phyloP scores from a whole-genome alignment of 1,139 yeast species.

The Blastobotrys serpentis region DNA sequence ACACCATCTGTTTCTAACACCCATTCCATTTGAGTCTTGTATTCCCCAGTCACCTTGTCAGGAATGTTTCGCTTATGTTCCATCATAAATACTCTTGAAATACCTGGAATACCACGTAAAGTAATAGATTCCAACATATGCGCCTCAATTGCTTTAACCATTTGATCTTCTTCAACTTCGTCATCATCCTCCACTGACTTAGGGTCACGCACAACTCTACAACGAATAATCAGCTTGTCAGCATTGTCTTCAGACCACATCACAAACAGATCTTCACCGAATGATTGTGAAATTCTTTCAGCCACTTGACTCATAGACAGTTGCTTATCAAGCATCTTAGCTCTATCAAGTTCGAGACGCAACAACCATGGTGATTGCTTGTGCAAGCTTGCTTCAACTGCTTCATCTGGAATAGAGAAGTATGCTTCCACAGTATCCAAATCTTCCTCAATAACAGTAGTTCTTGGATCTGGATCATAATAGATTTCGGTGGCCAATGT shows the following conservation, averaged over 20 bases:
- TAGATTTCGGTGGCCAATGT: conserved; percentile 96
- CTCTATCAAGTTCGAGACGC: conserved; percentile 96
- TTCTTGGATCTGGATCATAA: conserved; percentile 97
- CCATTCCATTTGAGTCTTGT: conserved; percentile 90
- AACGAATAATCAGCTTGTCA: conserved; percentile 92
- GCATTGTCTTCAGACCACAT: conserved; percentile 99
- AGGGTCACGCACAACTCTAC: conserved; percentile 97
- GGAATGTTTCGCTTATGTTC: conserved; percentile 81
- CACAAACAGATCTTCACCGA: conserved; percentile 92
- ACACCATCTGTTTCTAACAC: conserved; percentile 98
- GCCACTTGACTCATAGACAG: conserved; percentile 98
- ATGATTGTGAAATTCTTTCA: conserved; percentile 87
- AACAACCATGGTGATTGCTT: conserved; percentile 97
- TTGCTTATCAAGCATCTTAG: conserved; percentile 97
- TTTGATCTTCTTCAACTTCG: conserved; percentile 96
- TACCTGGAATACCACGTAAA: conserved; percentile 93
- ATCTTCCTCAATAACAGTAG: conserved; percentile 95
- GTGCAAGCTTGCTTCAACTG: conserved; percentile 87
- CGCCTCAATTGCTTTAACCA: conserved; percentile 90
- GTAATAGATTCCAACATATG: conserved; percentile 96
- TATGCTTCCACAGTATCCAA: conserved; percentile 95
- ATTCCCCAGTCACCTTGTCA: conserved; percentile 77
- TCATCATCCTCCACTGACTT: conserved; percentile 89
- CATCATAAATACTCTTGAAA: conserved; percentile 88
- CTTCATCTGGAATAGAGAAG: conserved; percentile 97